Evolutionary conservation across 2,329 filamentous ascomycete species (phyloP).

Genomic region (Chrysoporthe cubensis): DNA sequence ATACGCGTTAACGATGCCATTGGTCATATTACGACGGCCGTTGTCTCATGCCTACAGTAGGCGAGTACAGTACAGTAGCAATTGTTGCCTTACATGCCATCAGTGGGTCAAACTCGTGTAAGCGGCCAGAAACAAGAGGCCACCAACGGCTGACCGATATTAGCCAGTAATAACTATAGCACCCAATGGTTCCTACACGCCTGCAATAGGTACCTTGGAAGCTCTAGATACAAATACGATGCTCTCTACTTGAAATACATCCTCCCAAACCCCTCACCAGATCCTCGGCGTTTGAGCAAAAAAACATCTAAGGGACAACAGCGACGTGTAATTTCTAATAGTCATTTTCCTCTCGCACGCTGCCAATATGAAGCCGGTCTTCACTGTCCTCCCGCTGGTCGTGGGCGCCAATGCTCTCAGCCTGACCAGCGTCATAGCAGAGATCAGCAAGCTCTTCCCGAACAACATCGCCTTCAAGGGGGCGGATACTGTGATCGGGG

Average conservation of each 20-base stretch:
- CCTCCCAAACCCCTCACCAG: background rate
- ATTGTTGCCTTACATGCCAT: background rate
- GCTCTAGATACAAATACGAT: background rate
- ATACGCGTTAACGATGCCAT: background rate
- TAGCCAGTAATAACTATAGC: background rate
- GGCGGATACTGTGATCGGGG: constrained; percentile 4
- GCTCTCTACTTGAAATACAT: background rate
- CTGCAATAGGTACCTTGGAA: background rate
- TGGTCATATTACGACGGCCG: background rate
- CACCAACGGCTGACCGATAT: background rate
- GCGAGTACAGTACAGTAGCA: background rate
- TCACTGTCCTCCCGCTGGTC: background rate
- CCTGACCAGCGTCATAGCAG: background rate
- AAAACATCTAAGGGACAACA: background rate
- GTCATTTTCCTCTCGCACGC: background rate
- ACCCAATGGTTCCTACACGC: background rate
- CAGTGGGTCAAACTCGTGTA: constrained; percentile 3
- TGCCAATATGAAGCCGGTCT: constrained; percentile 1
- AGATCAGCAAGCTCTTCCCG: constrained; percentile 20
- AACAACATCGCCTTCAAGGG: constrained; percentile 23
- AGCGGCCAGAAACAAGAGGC: constrained; percentile 11
- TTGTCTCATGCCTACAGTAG: background rate
- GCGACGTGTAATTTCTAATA: background rate
- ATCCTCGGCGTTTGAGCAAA: background rate
- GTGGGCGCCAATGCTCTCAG: constrained; percentile 3